Evolutionary conservation across 2,329 filamentous ascomycete species (phyloP).

Genomic region (Chaetomiaceae sp.): DNA sequence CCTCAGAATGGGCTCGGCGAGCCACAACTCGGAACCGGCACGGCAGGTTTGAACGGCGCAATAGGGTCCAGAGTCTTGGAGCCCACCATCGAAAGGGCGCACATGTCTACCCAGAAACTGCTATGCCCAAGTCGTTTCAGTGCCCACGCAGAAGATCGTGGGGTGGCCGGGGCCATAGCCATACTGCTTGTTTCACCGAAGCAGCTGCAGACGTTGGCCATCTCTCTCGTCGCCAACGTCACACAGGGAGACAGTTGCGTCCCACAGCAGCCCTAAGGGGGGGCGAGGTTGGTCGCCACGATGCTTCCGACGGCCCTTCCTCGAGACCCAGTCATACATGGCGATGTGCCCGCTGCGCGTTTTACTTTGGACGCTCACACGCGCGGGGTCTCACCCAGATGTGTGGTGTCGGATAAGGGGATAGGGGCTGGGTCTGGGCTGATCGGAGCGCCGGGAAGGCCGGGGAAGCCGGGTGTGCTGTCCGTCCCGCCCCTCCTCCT

Average conservation of each 20-base stretch:
- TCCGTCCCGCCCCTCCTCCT: background rate
- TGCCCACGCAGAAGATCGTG: too few species aligned
- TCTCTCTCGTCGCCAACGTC: too few species aligned
- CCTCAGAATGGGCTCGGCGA: too few species aligned
- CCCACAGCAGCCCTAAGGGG: conserved; percentile 5
- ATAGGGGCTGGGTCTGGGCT: background rate
- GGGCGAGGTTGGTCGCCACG: conserved; percentile 13
- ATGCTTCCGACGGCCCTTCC: conserved; percentile 12
- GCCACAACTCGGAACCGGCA: too few species aligned
- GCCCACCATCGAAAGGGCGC: too few species aligned
- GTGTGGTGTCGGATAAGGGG: conserved; percentile 5
- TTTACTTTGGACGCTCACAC: background rate
- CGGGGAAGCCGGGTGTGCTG: background rate
- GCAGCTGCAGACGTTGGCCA: too few species aligned
- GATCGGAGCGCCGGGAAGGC: background rate
- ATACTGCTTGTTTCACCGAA: too few species aligned
- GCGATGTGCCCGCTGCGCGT: background rate
- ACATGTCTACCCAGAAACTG: too few species aligned
- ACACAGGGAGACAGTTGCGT: conserved; percentile 19
- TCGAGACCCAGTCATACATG: background rate
- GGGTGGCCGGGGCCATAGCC: too few species aligned
- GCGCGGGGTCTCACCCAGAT: background rate
- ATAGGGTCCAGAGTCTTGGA: too few species aligned
- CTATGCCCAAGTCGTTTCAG: too few species aligned
- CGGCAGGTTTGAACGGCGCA: too few species aligned